Evolutionary conservation across 805 yeast species (phyloP), one percentile per base, ranked within the genome.

Genomic region (Starmera quercuum): DNA sequence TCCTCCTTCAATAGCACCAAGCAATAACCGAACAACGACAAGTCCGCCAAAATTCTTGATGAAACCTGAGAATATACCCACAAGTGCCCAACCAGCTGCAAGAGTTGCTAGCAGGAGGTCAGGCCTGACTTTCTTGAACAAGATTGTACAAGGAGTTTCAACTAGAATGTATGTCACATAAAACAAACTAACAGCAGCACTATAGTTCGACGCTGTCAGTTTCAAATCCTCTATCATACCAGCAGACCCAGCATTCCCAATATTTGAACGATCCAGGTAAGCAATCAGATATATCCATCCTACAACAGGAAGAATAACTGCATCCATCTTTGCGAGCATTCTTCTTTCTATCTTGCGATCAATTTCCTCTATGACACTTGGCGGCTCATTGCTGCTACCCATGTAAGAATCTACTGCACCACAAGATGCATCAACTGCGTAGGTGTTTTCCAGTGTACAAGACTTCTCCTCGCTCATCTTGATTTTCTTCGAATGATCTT

Each of bases 191-290:
- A 67, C 68, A 20, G 62, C 64, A 24, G 58, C 60, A 17, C 67
- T 63, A 43, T 59, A 70, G 41, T 71, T 64, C 16, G 47, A 52
- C 1, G 59, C 60, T 1, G 52, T 44, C 18, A 71, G 47, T 7
- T 59, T 55, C 14, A 71, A 36, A 34, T 62, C 68, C 19, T 56
- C 56, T 0, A 60, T 51, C 39, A 74, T 42, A 4, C 81, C 80
- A 11, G 75, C 78, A 3, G 70, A 61, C 27, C 63, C 63, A 8
- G 80, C 80, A 46, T 75, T 75, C 43, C 80, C 79, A 34, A 75
- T 71, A 46, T 73, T 74, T 11, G 77, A 68, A 38, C 72, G 63
- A 51, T 75, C 81, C 36, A 75, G 53, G 31, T 63, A 61, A 4
- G 75, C 64, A 29, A 67, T 54, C 36, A 71, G 61, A 46, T 69